These are phyloP conservation scores for Styphnolobium japonicum DNA, from an alignment of 306 rosid species.

Conservation along the genomic window DNA sequence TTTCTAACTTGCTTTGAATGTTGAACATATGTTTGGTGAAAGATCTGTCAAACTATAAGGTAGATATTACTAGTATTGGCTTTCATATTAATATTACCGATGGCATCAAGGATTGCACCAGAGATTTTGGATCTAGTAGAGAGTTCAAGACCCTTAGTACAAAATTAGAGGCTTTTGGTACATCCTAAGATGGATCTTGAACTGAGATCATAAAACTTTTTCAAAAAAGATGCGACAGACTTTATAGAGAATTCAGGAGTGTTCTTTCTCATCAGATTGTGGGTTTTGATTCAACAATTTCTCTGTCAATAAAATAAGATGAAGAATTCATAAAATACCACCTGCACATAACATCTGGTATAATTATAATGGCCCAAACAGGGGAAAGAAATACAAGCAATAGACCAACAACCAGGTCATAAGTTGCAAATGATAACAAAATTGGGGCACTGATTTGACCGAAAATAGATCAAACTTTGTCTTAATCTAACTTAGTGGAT, in stretches of 20 bases:
- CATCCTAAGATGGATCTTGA: neutral
- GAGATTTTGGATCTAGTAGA: neutral
- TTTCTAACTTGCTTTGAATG: neutral
- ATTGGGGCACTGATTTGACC: conserved; percentile 25
- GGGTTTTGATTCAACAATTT: neutral
- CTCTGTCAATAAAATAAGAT: no score
- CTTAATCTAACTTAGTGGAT: conserved; percentile 22
- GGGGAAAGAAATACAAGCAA: neutral
- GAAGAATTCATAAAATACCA: neutral
- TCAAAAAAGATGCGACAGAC: neutral
- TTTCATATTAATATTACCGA: neutral
- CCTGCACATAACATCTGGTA: neutral
- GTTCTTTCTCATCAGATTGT: neutral
- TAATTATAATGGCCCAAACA: conserved; percentile 2
- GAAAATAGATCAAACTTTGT: neutral
- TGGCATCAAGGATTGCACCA: neutral
- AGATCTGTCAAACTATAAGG: neutral
- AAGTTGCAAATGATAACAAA: conserved; percentile 8
- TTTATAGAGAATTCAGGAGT: neutral
- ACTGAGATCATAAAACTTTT: neutral
- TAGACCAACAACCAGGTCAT: neutral
- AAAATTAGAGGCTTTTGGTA: neutral
- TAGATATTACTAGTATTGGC: neutral
- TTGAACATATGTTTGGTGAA: neutral
- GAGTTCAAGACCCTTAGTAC: neutral